phyloP scores from a whole-genome alignment of 2,329 filamentous ascomycete genomes.

The Tolypocladium ovalisporum region DNA sequence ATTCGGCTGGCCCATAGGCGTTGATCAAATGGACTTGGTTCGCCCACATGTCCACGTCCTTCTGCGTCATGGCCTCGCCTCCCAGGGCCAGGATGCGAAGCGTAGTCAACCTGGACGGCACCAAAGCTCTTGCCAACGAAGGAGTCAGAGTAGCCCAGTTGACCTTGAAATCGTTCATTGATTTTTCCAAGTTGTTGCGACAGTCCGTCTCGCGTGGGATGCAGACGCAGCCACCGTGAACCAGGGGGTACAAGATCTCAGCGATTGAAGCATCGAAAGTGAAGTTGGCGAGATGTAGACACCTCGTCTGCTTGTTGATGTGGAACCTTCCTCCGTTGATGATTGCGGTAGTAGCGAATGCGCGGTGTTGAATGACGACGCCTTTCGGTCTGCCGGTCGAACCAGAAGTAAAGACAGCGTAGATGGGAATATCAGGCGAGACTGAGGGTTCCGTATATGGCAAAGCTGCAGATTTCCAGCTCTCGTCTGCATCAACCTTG shows the following conservation, averaged over 20 bases:
- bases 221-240: conserved; percentile 6
- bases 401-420: conserved; percentile 40
- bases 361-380: conserved; percentile 3
- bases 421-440: conserved; percentile 4
- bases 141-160: conserved; percentile 5
- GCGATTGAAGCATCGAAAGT: conserved; percentile 8
- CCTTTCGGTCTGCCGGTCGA: conserved; percentile 39
- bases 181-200: conserved; percentile 2
- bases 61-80: conserved; percentile 17
- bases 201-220: conserved; percentile 8
- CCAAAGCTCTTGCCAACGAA: conserved; percentile 1
- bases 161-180: conserved; percentile 4
- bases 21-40: conserved; percentile 21
- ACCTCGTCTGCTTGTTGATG: neutral
- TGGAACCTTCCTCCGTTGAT: neutral
- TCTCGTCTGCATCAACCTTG: neutral
- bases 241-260: conserved; percentile 6
- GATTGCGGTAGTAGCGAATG: conserved; percentile 1
- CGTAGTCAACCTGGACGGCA: conserved; percentile 1
- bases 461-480: neutral
- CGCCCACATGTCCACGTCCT: conserved; percentile 10
- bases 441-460: neutral
- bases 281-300: conserved; percentile 7
- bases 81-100: conserved; percentile 10
- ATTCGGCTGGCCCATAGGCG: conserved; percentile 26